Percentiles rank a stretch among this genome's conserved stretches.
Conservation (phyloP, 1,284 basidiomycete species). For the Apiotrichum brassicae region DNA sequence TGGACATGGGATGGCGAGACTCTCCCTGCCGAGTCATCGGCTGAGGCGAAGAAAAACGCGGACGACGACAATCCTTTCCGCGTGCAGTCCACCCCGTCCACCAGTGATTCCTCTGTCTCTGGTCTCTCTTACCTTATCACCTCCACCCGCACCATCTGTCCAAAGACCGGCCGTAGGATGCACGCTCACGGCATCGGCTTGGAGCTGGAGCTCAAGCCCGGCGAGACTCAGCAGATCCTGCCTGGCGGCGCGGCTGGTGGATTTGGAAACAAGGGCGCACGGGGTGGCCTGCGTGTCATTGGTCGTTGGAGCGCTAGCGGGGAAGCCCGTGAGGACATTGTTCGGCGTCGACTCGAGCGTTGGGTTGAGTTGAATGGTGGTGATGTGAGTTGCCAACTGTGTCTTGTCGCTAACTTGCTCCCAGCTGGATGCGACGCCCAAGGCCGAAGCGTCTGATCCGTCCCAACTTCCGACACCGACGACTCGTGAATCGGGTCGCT, state of each 20-base stretch:
- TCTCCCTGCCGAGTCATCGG: slow-evolving; percentile 21
- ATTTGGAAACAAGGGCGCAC: slow-evolving; percentile 33
- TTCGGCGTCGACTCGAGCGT: slow-evolving; percentile 36
- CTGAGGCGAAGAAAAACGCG: slow-evolving; percentile 13
- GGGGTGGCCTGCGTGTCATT: slow-evolving; percentile 41
- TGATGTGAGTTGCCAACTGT: slow-evolving; percentile 13
- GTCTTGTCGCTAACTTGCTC: neutral
- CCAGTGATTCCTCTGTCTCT: slow-evolving; percentile 1
- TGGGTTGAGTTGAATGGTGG: slow-evolving; percentile 44
- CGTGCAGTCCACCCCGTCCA: slow-evolving; percentile 7
- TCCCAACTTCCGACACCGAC: slow-evolving; percentile 35
- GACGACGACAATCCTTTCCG: slow-evolving; percentile 25
- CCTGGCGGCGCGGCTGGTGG: slow-evolving; percentile 32
- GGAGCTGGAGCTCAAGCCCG: slow-evolving; percentile 37
- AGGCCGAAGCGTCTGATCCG: neutral
- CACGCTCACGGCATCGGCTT: slow-evolving; percentile 45
- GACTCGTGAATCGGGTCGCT: slow-evolving; percentile 24
- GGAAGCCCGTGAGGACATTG: slow-evolving; percentile 32
- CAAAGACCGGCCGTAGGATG: slow-evolving; percentile 28
- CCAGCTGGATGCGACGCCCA: neutral
- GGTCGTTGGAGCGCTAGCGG: slow-evolving; percentile 43
- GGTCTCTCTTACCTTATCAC: slow-evolving; percentile 41
- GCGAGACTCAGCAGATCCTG: slow-evolving; percentile 40
- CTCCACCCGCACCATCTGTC: slow-evolving; percentile 42
- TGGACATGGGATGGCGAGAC: slow-evolving; percentile 44